phyloP scores from a whole-genome alignment of 768 basidiomycete species.

The Tricholomella constricta region DNA sequence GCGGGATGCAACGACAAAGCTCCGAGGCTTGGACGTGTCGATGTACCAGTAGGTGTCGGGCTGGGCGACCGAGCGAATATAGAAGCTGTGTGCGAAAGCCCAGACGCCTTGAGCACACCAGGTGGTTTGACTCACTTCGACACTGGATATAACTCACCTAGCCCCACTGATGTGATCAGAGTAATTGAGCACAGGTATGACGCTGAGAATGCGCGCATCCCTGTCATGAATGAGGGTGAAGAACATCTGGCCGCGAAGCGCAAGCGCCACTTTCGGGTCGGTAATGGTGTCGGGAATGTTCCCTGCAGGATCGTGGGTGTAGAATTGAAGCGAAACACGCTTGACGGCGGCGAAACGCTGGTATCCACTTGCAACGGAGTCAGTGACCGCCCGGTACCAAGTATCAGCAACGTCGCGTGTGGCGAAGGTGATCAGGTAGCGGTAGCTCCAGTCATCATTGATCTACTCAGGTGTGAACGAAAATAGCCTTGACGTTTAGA shows the following conservation, averaged over 20 bases:
- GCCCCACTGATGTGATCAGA: constrained; percentile 5
- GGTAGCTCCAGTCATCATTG: constrained; percentile 12
- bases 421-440: constrained; percentile 25
- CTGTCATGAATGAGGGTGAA: constrained; percentile 19
- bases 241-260: constrained; percentile 13
- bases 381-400: constrained; percentile 27
- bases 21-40: not conserved
- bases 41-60: not conserved
- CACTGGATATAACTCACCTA: not conserved
- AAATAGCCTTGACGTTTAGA: not conserved
- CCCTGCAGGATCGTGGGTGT: constrained; percentile 14
- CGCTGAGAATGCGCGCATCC: constrained; percentile 11
- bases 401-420: constrained; percentile 24
- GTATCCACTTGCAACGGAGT: constrained; percentile 10
- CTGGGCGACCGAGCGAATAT: not conserved
- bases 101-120: not conserved
- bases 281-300: constrained; percentile 12
- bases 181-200: constrained; percentile 9
- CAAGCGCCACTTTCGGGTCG: not conserved
- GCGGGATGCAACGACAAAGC: not conserved
- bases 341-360: constrained; percentile 10
- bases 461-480: constrained; percentile 1
- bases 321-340: constrained; percentile 19
- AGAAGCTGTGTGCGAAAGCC: not conserved
- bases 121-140: no score